Conservation (phyloP, 73 alveolate species). For the Diophrys sp. region DNA sequence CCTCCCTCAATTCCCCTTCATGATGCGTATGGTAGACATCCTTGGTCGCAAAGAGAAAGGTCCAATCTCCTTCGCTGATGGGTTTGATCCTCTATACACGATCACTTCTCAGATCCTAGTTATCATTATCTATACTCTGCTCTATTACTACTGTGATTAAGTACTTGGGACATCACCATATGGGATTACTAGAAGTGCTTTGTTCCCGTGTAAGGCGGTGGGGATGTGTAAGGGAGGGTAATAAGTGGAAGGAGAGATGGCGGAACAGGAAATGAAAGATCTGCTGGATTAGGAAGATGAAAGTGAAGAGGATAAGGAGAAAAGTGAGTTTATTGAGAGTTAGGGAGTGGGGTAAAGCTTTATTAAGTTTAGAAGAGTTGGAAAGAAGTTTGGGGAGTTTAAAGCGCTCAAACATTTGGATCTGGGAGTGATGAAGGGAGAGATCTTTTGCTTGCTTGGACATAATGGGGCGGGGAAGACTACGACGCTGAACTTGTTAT, state of each 20-base stretch:
- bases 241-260: neutral
- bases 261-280: neutral
- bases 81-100: neutral
- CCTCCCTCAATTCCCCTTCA: slow-evolving; percentile 54
- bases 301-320: neutral
- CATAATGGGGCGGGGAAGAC: slow-evolving; percentile 99
- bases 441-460: slow-evolving; percentile 93
- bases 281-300: neutral
- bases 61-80: neutral
- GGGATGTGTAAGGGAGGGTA: neutral
- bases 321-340: too few species aligned
- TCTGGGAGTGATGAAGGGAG: slow-evolving; percentile 75
- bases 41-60: neutral
- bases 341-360: too few species aligned
- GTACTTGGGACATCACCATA: neutral
- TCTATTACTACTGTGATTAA: neutral
- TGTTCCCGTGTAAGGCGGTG: neutral
- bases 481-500: slow-evolving; percentile 36
- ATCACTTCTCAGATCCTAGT: neutral
- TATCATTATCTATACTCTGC: too few species aligned
- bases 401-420: slow-evolving; percentile 84
- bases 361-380: too few species aligned
- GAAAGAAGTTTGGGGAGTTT: slow-evolving; percentile 58
- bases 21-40: neutral
- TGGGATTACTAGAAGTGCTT: neutral